Percentiles rank a stretch among this genome's conserved stretches.
Conservation (phyloP, 805 yeast species). For the Helenozyma rhizophorensis region DNA sequence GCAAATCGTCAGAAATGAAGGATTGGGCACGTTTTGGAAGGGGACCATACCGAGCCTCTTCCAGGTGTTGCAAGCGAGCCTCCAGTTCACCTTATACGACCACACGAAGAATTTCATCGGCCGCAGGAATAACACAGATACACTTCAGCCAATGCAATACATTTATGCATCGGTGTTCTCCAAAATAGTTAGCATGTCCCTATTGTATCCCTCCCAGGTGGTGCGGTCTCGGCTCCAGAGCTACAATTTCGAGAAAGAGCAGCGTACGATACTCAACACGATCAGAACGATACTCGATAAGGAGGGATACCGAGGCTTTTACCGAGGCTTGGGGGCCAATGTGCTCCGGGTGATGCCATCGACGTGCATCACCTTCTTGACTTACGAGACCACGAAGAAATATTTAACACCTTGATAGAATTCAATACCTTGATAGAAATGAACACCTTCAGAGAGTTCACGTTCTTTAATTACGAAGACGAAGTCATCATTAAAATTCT, state of each 20-base stretch:
- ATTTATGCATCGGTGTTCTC: conserved; percentile 63
- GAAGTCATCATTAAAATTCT: no score
- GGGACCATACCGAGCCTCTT: conserved; percentile 73
- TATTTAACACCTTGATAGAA: no score
- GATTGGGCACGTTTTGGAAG: conserved; percentile 60
- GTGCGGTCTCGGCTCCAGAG: conserved; percentile 70
- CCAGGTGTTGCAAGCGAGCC: conserved; percentile 84
- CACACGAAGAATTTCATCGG: conserved; percentile 48
- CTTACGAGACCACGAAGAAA: conserved; percentile 56
- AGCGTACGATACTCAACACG: conserved; percentile 27
- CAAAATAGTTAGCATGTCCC: conserved; percentile 61
- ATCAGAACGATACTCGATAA: conserved; percentile 33
- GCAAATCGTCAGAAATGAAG: conserved; percentile 50
- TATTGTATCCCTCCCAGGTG: conserved; percentile 82
- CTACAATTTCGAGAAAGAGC: conserved; percentile 18
- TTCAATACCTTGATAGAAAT: not conserved
- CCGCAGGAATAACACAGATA: conserved; percentile 8
- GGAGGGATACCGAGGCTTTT: conserved; percentile 58
- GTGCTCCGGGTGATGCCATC: conserved; percentile 84
- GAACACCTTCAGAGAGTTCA: not conserved
- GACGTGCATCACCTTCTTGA: conserved; percentile 83
- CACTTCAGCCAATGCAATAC: conserved; percentile 51
- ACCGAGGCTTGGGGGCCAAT: conserved; percentile 79
- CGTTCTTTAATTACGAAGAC: no score
- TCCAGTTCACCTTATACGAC: conserved; percentile 86